Evolutionary conservation across 2,329 filamentous ascomycete genomes (phyloP).

Genomic region (Pseudogymnoascus sp.): DNA sequence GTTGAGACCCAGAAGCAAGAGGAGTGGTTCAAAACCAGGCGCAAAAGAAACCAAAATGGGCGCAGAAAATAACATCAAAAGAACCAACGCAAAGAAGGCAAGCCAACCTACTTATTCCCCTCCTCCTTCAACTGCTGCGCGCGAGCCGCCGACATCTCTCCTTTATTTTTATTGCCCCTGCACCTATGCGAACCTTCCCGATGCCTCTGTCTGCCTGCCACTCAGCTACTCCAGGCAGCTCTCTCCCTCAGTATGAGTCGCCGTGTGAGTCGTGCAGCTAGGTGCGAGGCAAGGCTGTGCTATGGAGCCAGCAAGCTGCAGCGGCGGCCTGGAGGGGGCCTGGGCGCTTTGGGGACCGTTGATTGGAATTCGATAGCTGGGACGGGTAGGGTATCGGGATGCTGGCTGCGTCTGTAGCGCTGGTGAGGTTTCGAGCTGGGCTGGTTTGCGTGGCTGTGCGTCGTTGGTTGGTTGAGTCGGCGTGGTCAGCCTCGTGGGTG

Average conservation of each 20-base stretch:
- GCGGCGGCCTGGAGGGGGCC: background rate
- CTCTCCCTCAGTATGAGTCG: background rate
- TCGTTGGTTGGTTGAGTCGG: background rate
- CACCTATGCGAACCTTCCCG: background rate
- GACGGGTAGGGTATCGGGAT: background rate
- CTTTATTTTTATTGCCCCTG: background rate
- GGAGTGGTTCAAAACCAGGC: background rate
- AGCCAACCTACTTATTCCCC: conserved; percentile 8
- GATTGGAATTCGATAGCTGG: background rate
- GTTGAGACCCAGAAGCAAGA: background rate
- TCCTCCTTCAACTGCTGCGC: conserved; percentile 9
- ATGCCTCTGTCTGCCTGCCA: background rate
- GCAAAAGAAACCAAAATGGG: background rate
- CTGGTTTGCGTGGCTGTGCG: background rate
- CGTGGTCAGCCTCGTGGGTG: background rate
- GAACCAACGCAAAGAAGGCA: background rate
- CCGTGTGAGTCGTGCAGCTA: background rate
- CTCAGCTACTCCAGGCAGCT: background rate
- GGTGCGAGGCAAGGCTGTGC: background rate
- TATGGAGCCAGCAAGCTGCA: background rate
- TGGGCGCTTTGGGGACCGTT: background rate
- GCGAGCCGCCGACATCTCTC: background rate
- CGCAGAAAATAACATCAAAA: background rate
- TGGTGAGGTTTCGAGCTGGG: background rate
- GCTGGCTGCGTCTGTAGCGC: background rate